phyloP scores from a whole-genome alignment of 805 yeast genomes.

The Kurtzmaniella fragi region DNA sequence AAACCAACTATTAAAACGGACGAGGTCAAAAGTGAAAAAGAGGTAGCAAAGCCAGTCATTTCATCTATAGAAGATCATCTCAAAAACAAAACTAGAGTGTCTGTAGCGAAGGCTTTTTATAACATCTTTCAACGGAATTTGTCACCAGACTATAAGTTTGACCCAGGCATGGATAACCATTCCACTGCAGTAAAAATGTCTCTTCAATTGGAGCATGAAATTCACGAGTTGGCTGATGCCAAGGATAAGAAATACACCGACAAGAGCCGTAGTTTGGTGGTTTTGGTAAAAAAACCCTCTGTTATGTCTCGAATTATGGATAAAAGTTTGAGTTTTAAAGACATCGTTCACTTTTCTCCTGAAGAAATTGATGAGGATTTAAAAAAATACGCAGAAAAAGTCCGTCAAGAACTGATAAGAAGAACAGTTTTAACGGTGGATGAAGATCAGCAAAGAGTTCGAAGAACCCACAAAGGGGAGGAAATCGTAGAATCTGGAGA shows the following conservation, averaged over 20 bases:
- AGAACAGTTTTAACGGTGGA: slow-evolving; percentile 62
- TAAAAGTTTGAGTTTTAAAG: slow-evolving; percentile 47
- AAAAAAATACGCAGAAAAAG: slow-evolving; percentile 63
- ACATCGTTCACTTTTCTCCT: slow-evolving; percentile 59
- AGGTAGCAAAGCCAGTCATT: slow-evolving; percentile 8
- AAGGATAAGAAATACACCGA: slow-evolving; percentile 50
- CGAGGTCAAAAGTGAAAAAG: slow-evolving; percentile 5
- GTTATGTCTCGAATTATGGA: slow-evolving; percentile 55
- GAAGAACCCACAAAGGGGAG: slow-evolving; percentile 86
- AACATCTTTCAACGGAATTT: slow-evolving; percentile 39
- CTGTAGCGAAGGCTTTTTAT: slow-evolving; percentile 49
- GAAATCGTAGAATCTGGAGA: slow-evolving; percentile 55
- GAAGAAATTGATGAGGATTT: slow-evolving; percentile 81
- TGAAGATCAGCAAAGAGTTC: slow-evolving; percentile 53
- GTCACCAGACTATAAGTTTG: slow-evolving; percentile 24
- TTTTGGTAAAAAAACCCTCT: slow-evolving; percentile 55
- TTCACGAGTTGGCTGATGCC: slow-evolving; percentile 28
- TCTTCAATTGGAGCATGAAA: slow-evolving; percentile 44
- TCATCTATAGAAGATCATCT: slow-evolving; percentile 9
- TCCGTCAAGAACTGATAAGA: slow-evolving; percentile 61
- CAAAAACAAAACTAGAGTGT: slow-evolving; percentile 36
- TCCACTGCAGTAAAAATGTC: slow-evolving; percentile 44
- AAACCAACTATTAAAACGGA: slow-evolving; percentile 7
- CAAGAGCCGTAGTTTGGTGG: slow-evolving; percentile 61
- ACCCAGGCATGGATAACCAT: slow-evolving; percentile 19